Percentiles rank a stretch among this genome's conserved stretches.
Conservation (phyloP, 257 asterid species). For the Anisodus tanguticus region DNA sequence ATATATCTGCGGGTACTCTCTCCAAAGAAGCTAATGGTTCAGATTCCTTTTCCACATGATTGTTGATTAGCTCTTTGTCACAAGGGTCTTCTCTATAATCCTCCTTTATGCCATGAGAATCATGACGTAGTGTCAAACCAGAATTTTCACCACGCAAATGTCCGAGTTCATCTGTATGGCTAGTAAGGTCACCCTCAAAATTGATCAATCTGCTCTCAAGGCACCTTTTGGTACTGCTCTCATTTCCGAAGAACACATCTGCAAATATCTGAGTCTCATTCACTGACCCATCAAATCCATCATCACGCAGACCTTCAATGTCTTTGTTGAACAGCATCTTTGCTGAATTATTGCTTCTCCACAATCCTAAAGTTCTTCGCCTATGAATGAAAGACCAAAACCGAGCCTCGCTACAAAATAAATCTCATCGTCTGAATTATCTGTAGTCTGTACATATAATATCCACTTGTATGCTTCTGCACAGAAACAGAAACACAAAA, state of each 20-base stretch:
- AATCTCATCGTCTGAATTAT: neutral
- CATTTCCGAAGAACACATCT: slow-evolving; percentile 64
- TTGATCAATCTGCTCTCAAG: slow-evolving; percentile 47
- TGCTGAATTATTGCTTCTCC: slow-evolving; percentile 33
- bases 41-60: slow-evolving; percentile 41
- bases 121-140: neutral
- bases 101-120: slow-evolving; percentile 28
- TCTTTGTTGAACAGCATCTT: slow-evolving; percentile 58
- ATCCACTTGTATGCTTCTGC: slow-evolving; percentile 25
- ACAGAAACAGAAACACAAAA: slow-evolving; percentile 1
- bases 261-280: slow-evolving; percentile 64
- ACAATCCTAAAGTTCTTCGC: slow-evolving; percentile 8
- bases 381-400: slow-evolving; percentile 24
- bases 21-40: slow-evolving; percentile 49
- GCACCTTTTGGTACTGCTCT: slow-evolving; percentile 44
- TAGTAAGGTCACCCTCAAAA: slow-evolving; percentile 37
- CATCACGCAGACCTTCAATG: slow-evolving; percentile 65
- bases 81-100: slow-evolving; percentile 41
- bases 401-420: neutral
- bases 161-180: slow-evolving; percentile 24
- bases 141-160: slow-evolving; percentile 23
- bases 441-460: slow-evolving; percentile 5
- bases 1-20: slow-evolving; percentile 46
- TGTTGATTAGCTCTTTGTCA: slow-evolving; percentile 47
- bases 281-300: slow-evolving; percentile 65